phyloP scores from a whole-genome alignment of 2,329 filamentous ascomycete species.

The Capronia coronata region DNA sequence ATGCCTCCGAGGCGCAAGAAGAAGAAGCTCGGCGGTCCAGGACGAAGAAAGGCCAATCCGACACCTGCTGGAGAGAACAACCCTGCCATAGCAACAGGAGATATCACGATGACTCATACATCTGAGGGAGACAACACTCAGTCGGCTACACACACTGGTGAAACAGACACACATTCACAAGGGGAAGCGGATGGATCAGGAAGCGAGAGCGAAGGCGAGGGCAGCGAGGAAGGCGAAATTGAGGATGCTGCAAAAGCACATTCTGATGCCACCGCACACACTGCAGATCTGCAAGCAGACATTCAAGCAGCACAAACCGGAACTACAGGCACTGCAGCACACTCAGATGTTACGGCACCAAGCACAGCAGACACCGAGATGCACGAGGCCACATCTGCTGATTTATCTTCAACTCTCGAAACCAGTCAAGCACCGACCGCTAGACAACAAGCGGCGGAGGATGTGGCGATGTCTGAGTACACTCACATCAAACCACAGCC shows the following conservation, averaged over 20 bases:
- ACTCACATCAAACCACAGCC: not conserved
- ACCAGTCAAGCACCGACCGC: not conserved
- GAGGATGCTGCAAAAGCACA: conserved; percentile 10
- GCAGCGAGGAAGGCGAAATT: conserved; percentile 28
- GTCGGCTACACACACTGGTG: conserved; percentile 1
- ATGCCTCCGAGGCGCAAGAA: conserved; percentile 27
- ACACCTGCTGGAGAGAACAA: conserved; percentile 1
- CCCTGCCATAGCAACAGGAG: not conserved
- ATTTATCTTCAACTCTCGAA: not conserved
- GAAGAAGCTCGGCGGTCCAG: conserved; percentile 28
- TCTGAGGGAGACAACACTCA: conserved; percentile 2
- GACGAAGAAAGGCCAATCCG: conserved; percentile 19
- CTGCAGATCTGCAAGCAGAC: not conserved
- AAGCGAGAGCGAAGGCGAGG: conserved; percentile 26
- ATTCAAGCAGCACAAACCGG: not conserved
- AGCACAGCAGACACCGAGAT: not conserved
- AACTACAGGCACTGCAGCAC: not conserved
- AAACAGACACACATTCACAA: conserved; percentile 6
- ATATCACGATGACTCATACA: conserved; percentile 9
- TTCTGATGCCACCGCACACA: not conserved
- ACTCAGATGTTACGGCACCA: not conserved
- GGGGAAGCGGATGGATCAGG: conserved; percentile 14
- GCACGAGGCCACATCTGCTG: not conserved
- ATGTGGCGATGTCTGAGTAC: not conserved
- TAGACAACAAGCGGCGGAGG: not conserved